A percentile compares a stretch with the other conserved stretches of the same genome.
Evolutionary conservation across 2,329 filamentous ascomycete genomes (phyloP).

Genomic region (Alternaria sp.): DNA sequence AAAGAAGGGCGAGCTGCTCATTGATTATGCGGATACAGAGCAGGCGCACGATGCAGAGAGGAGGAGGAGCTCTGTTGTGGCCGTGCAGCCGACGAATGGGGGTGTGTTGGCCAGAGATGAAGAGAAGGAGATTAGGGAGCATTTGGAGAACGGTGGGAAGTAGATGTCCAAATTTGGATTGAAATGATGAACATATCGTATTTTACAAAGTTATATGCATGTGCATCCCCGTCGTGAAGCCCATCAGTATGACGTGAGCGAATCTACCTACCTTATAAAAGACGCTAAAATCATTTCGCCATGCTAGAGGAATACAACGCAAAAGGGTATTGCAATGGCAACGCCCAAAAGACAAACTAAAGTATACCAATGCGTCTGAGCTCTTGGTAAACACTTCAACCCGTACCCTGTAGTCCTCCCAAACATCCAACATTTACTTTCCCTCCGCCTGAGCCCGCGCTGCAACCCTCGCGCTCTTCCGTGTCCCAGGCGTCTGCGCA

Average conservation of each 20-base stretch:
- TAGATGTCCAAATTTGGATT: neutral
- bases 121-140: conserved; percentile 11
- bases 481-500: neutral
- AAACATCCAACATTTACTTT: neutral
- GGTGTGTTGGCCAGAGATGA: conserved; percentile 11
- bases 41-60: conserved; percentile 41
- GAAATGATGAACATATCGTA: neutral
- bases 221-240: neutral
- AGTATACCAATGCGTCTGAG: neutral
- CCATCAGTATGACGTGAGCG: neutral
- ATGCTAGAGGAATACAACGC: neutral
- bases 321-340: neutral
- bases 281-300: neutral
- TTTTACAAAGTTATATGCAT: neutral
- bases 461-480: neutral
- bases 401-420: neutral
- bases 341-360: neutral
- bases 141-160: conserved; percentile 7
- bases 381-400: neutral
- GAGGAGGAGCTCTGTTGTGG: conserved; percentile 39
- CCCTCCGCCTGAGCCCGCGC: too few relatives aligned
- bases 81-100: conserved; percentile 11
- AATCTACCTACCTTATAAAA: neutral
- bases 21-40: conserved; percentile 58
- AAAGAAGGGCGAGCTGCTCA: conserved; percentile 65